Base-by-base conservation (phyloP, 1,284 basidiomycete species). In the Agaricales sp. region DNA sequence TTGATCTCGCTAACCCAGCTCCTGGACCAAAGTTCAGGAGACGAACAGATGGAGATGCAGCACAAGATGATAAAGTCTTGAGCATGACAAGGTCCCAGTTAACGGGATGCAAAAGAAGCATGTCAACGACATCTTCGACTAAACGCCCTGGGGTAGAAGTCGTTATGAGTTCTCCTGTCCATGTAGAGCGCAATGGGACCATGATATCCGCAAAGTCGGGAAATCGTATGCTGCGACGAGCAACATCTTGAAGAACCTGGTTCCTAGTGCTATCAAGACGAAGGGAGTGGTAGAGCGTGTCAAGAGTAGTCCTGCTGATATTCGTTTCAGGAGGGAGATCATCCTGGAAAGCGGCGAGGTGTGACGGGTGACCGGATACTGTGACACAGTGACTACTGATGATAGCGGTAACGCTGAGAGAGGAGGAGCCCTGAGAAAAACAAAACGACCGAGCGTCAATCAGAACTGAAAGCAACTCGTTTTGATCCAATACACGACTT, bases 1-100 rank as follows among this genome's bases (percentile, higher is more conserved):
- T 22, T 4, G 44, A 45, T 13, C 22, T 22, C 44, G 68, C 57
- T 14, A 77, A 53, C 3, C 73, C 68, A 20, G 64, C 59, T 25
- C 78, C 75, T 21, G 78, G 78, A 13, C 80, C 82, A 43, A 81
- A 55, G 53, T 80, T 80, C 41, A 80, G 49, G n/a, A 80, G 50
- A 25, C 59, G 61, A 21, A 74, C 55, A 16, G 49, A 48, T 44
- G 37, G 55, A 53, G 2, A 50, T 26, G 4, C 66, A 64, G 6
- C 64, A 38, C 26, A 57, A 50, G 47, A 58, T 49, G 20, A 58
- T 53, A 25, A 72, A 4, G 19, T 54, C 18, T 63, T 58, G 22
- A 59, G 55, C 6, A 68, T 56, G 23, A 78, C 67, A 2, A 59
- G 50, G 55, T 74, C 67, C 77, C 79, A 82, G 52, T 76, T 71